A percentile compares a stretch with the other conserved stretches of the same genome.
Conservation (phyloP, 305 asterid genomes). For the Plantago rigida region DNA sequence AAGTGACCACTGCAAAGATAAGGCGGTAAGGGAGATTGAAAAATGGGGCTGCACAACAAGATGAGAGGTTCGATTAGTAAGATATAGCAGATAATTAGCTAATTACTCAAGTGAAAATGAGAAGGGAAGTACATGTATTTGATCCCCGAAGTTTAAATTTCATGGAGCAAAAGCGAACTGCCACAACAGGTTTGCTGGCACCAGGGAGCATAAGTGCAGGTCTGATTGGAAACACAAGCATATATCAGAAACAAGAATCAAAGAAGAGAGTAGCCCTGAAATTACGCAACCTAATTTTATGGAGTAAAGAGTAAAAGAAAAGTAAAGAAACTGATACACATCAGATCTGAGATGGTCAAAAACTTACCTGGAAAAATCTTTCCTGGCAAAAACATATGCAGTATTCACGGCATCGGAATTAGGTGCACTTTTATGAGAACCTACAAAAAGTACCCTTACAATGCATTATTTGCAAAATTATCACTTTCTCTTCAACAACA, state of each 20-base stretch:
- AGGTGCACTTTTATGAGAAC: conserved; percentile 64
- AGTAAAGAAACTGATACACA: conserved; percentile 6
- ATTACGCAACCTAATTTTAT: conserved; percentile 1
- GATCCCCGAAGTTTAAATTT: conserved; percentile 56
- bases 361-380: conserved; percentile 84
- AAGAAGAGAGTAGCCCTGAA: background rate
- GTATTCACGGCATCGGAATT: conserved; percentile 62
- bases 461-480: background rate
- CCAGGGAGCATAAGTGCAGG: conserved; percentile 97
- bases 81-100: conserved; percentile 9
- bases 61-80: conserved; percentile 23
- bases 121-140: conserved; percentile 41
- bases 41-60: conserved; percentile 43
- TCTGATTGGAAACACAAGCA: conserved; percentile 40
- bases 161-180: conserved; percentile 83
- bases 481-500: background rate
- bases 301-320: background rate
- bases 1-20: conserved; percentile 82
- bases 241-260: conserved; percentile 5
- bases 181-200: conserved; percentile 88
- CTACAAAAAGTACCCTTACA: conserved; percentile 32
- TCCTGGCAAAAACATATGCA: conserved; percentile 75
- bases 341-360: conserved; percentile 19
- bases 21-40: conserved; percentile 90
- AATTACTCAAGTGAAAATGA: background rate